These are phyloP conservation scores for Talaromyces sp. DNA, from an alignment of 2,329 filamentous ascomycete genomes.

Conservation along the genomic window DNA sequence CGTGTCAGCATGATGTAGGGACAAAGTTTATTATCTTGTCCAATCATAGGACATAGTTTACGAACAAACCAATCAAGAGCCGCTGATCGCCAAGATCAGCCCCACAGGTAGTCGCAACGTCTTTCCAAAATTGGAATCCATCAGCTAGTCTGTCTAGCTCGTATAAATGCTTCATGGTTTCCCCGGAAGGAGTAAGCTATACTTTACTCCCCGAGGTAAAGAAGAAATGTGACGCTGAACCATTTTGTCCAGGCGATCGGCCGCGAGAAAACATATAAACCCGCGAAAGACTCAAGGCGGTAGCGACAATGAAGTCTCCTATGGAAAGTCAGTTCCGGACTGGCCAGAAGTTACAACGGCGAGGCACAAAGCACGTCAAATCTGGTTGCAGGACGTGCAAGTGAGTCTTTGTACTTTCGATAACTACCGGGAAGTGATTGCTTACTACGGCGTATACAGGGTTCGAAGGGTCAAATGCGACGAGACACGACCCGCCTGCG, in stretches of 20 bases:
- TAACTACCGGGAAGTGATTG: no score
- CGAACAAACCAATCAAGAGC: background rate
- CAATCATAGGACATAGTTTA: background rate
- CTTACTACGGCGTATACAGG: background rate
- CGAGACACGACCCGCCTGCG: slow-evolving; percentile 13
- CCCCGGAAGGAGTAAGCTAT: background rate
- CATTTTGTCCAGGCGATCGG: no score
- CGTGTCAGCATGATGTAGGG: background rate
- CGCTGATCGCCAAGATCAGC: background rate
- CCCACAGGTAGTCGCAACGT: background rate
- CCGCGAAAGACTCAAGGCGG: background rate
- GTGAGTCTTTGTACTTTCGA: background rate
- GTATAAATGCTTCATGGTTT: background rate
- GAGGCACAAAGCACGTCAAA: slow-evolving; percentile 8
- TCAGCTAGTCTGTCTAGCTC: background rate
- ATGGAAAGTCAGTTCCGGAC: background rate
- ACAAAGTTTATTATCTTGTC: background rate
- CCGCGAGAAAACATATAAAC: background rate
- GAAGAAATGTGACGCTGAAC: background rate
- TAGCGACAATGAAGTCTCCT: background rate
- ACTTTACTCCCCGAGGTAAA: background rate
- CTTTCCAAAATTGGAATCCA: background rate
- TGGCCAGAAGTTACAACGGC: slow-evolving; percentile 2
- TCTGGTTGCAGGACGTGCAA: slow-evolving; percentile 18
- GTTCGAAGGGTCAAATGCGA: slow-evolving; percentile 17